Percentiles rank a stretch among this genome's conserved stretches.
Conservation (phyloP, 495 filamentous ascomycete species). For the Tuber calosporum region DNA sequence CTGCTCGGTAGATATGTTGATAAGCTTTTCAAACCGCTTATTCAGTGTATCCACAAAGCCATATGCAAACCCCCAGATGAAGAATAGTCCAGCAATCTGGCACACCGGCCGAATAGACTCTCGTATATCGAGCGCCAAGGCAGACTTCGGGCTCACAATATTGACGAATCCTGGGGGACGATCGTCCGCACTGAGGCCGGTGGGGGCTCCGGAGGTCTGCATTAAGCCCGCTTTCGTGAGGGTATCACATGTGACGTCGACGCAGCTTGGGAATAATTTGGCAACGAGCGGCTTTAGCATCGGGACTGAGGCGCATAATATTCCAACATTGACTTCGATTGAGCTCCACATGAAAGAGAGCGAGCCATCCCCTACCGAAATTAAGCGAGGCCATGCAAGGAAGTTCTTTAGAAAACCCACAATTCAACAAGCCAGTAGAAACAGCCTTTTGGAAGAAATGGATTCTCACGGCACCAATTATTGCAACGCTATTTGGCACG, state of each 20-base stretch:
- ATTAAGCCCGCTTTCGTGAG: neutral
- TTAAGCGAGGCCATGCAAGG: slow-evolving; percentile 33
- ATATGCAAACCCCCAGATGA: slow-evolving; percentile 82
- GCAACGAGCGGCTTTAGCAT: slow-evolving; percentile 80
- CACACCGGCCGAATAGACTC: slow-evolving; percentile 31
- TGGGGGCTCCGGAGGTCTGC: neutral
- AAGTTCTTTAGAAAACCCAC: slow-evolving; percentile 17
- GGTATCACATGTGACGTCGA: slow-evolving; percentile 45
- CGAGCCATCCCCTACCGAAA: slow-evolving; percentile 63
- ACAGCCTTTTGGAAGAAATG: slow-evolving; percentile 75
- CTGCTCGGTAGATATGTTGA: slow-evolving; percentile 47
- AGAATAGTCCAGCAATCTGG: slow-evolving; percentile 30
- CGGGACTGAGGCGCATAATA: slow-evolving; percentile 81
- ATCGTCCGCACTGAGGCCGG: neutral
- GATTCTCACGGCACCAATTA: slow-evolving; percentile 82
- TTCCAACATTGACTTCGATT: slow-evolving; percentile 81
- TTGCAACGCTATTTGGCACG: slow-evolving; percentile 50
- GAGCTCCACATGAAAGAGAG: slow-evolving; percentile 87
- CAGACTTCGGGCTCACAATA: slow-evolving; percentile 55
- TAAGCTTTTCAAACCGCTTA: slow-evolving; percentile 50
- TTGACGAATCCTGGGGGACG: slow-evolving; percentile 15
- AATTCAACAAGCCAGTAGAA: slow-evolving; percentile 42
- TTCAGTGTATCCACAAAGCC: slow-evolving; percentile 73
- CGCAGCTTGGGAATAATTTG: slow-evolving; percentile 63
- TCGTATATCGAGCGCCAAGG: slow-evolving; percentile 18